Conservation (phyloP, 495 filamentous ascomycete species). For the Podospora pseudocomata region DNA sequence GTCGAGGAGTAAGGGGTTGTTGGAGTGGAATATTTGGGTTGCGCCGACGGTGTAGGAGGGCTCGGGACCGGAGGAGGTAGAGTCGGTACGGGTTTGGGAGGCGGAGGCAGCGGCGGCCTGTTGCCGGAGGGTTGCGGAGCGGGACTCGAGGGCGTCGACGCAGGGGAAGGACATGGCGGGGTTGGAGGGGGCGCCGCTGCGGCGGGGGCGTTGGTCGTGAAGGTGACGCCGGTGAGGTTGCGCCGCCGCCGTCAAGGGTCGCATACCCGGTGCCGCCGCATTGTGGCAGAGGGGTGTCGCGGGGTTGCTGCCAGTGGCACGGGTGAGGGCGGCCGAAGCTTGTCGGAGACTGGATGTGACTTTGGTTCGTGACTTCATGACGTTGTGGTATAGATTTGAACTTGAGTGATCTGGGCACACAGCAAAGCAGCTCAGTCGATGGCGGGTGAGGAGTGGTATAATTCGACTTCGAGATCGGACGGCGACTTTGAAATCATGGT, state of each 20-base stretch:
- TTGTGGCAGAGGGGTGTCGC: slow-evolving; percentile 9
- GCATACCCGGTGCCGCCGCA: slow-evolving; percentile 15
- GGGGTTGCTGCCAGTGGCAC: not conserved
- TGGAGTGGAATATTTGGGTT: slow-evolving; percentile 69
- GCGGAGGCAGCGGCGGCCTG: slow-evolving; percentile 53
- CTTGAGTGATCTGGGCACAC: not conserved
- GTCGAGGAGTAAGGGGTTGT: slow-evolving; percentile 76
- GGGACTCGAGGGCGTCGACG: slow-evolving; percentile 83
- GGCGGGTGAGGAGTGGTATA: slow-evolving; percentile 2
- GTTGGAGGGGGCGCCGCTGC: slow-evolving; percentile 61
- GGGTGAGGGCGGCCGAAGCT: slow-evolving; percentile 14
- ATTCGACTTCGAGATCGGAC: not conserved
- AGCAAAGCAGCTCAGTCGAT: not conserved
- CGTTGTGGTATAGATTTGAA: not conserved
- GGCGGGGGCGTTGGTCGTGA: slow-evolving; percentile 33
- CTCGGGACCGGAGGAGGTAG: slow-evolving; percentile 63
- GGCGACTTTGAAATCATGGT: not conserved
- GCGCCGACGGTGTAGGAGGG: slow-evolving; percentile 88
- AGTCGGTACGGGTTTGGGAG: not conserved
- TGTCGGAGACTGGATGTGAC: slow-evolving; percentile 17
- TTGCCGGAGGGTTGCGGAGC: slow-evolving; percentile 63
- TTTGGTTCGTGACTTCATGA: slow-evolving; percentile 23
- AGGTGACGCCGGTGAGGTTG: slow-evolving; percentile 19
- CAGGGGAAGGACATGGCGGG: slow-evolving; percentile 94
- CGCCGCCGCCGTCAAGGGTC: slow-evolving; percentile 2